Conservation (phyloP, 2,329 filamentous ascomycete species). For the Biscogniauxia mediterranea region DNA sequence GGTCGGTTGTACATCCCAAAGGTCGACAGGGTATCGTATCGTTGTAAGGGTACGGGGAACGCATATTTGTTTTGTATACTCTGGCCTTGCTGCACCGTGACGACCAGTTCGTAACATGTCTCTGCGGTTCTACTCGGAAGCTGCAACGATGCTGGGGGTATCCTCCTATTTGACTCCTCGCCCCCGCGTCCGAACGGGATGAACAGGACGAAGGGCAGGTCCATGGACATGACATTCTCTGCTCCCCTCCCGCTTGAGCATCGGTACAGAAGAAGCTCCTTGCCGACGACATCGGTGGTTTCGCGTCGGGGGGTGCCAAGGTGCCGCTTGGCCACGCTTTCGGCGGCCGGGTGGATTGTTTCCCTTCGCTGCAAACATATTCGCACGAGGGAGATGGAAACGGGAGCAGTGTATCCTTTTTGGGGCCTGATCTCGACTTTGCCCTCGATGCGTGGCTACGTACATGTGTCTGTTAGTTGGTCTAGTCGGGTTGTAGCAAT, state of each 20-base stretch:
- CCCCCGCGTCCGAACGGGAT: conserved; percentile 92
- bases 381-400: conserved; percentile 87
- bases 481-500: background rate
- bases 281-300: conserved; percentile 87
- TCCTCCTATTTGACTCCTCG: conserved; percentile 83
- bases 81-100: conserved; percentile 89
- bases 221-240: conserved; percentile 91
- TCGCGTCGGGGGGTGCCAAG: conserved; percentile 88
- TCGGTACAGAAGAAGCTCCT: conserved; percentile 89
- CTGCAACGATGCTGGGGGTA: conserved; percentile 89
- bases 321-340: conserved; percentile 90
- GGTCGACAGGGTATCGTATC: conserved; percentile 95
- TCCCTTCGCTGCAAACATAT: conserved; percentile 92
- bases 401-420: conserved; percentile 81
- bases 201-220: conserved; percentile 94
- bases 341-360: conserved; percentile 93
- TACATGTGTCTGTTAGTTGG: conserved; percentile 11
- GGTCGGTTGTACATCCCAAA: conserved; percentile 99
- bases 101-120: conserved; percentile 94
- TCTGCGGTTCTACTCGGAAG: conserved; percentile 91
- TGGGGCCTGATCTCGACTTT: conserved; percentile 94
- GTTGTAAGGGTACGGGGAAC: conserved; percentile 85
- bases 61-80: conserved; percentile 84
- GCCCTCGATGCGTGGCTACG: conserved; percentile 90
- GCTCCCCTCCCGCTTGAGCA: conserved; percentile 80